Percentiles rank a stretch among this genome's conserved stretches.
phyloP scores from a whole-genome alignment of 495 filamentous ascomycete genomes.

The Hypoxylon fragiforme region DNA sequence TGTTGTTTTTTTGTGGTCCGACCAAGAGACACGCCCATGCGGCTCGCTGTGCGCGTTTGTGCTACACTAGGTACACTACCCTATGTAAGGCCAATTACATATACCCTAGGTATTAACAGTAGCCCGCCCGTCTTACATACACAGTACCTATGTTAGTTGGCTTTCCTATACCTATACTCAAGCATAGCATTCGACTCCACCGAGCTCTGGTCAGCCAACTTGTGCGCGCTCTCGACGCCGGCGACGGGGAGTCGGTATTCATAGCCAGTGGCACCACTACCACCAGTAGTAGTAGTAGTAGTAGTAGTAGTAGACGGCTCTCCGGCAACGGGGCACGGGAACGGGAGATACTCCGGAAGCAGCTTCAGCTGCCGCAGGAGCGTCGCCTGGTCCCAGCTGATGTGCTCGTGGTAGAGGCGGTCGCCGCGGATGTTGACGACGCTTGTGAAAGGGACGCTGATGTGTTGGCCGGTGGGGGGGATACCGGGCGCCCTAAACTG shows the following conservation, averaged over 20 bases:
- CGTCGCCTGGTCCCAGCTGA: constrained; percentile 86
- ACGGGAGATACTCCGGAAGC: constrained; percentile 62
- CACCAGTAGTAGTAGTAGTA: too few relatives aligned
- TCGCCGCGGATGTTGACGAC: constrained; percentile 76
- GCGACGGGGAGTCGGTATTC: constrained; percentile 72
- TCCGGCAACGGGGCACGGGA: constrained; percentile 56
- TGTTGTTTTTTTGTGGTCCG: too few relatives aligned
- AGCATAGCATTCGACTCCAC: constrained; percentile 70
- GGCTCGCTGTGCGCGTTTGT: too few relatives aligned
- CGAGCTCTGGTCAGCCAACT: constrained; percentile 65
- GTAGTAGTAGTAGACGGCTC: constrained; percentile 35
- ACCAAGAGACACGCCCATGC: too few relatives aligned
- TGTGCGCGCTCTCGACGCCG: constrained; percentile 65
- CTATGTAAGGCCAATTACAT: too few relatives aligned
- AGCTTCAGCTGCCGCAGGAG: constrained; percentile 78
- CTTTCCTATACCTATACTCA: constrained; percentile 20
- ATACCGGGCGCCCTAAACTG: constrained; percentile 60
- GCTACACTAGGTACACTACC: too few relatives aligned
- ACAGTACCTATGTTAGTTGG: neutral
- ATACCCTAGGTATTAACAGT: too few relatives aligned
- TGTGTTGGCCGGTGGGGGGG: constrained; percentile 65
- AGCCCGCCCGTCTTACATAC: neutral
- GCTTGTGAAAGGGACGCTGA: constrained; percentile 73
- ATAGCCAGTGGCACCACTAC: constrained; percentile 50
- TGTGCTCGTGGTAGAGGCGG: constrained; percentile 77